Base-by-base conservation (phyloP, 805 yeast species). In the Cyberlindnera lachancei region DNA sequence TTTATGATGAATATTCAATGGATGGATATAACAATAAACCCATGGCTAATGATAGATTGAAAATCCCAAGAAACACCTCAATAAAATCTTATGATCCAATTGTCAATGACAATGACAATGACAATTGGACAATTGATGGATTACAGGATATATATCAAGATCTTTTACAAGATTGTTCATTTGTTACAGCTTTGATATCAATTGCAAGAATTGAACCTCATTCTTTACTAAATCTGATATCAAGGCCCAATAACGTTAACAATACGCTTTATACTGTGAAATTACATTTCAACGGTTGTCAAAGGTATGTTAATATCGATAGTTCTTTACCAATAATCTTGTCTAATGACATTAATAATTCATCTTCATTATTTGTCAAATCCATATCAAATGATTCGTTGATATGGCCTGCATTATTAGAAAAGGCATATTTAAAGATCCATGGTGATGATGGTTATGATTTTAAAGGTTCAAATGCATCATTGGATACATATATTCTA, bases 391-490 rank as follows among this genome's bases (percentile, higher is more conserved):
- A 46, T 18, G 19, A 28, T 1, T 15, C 30, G 0, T 21, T 50
- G 14, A 30, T 53, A 5, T 78, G 86, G 82, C 88, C 88, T 0
- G 80, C 84, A 0, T 43, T 84, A n/a, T 41, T 83, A 1, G 95
- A 87, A 52, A 77, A 81, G 45, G 92, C 94, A 0, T 81, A 73
- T 46, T 58, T 86, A 37, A 72, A 73, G 44, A 51, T 79, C 0
- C 54, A 66, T 55, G 57, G 61, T 3, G 38, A 54, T 18, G 38
- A 54, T 18, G 80, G 85, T 4, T 79, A 79, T 44, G 60, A 61
- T n/a, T 70, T 75, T 29, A 46, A 52, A 1, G 96, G 96, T 0
- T 84, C 95, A 0, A 84, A 86, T 50, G 73, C 83, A 47, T 80
- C 81, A 3, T 59, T 67, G 11, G 95, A 83, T 46, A 68, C 82